A percentile compares a stretch with the other conserved stretches of the same genome.
Evolutionary conservation across 257 asterid species (phyloP).

Genomic region (Solanum ahanhuiri): DNA sequence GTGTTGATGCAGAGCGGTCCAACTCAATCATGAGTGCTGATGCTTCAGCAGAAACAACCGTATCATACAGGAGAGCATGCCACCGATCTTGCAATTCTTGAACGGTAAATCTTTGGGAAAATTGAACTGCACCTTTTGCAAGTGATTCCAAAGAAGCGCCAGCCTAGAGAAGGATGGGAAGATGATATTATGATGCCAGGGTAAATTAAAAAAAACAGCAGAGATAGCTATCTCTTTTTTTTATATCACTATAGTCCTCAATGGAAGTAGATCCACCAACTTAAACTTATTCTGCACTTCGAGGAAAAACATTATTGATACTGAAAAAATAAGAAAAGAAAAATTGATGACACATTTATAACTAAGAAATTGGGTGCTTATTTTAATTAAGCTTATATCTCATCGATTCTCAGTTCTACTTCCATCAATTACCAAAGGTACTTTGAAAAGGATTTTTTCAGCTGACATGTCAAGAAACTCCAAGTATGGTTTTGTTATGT

Average conservation of each 20-base stretch:
- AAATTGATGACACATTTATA: neutral
- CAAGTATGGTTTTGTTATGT: neutral
- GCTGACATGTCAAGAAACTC: neutral
- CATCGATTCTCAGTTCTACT: neutral
- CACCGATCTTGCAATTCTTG: slow-evolving; percentile 68
- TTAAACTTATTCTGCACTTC: neutral
- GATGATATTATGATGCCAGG: neutral
- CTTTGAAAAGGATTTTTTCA: neutral
- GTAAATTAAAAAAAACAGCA: neutral
- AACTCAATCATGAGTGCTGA: slow-evolving; percentile 41
- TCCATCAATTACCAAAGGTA: neutral
- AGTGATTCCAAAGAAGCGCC: slow-evolving; percentile 89
- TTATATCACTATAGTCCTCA: neutral
- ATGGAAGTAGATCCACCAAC: neutral
- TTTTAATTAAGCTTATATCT: neutral
- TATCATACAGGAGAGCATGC: slow-evolving; percentile 79
- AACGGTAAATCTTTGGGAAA: slow-evolving; percentile 51
- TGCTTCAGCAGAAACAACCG: slow-evolving; percentile 46
- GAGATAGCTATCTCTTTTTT: neutral
- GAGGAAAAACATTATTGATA: neutral
- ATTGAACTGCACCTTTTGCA: slow-evolving; percentile 76
- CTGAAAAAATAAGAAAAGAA: neutral
- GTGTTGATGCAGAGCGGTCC: slow-evolving; percentile 23
- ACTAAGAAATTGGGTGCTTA: neutral
- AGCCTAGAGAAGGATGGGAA: slow-evolving; percentile 28